Evolutionary conservation across 2,329 filamentous ascomycete species (phyloP), one percentile per base, ranked within the genome.

Genomic region (Penicillium sp.): DNA sequence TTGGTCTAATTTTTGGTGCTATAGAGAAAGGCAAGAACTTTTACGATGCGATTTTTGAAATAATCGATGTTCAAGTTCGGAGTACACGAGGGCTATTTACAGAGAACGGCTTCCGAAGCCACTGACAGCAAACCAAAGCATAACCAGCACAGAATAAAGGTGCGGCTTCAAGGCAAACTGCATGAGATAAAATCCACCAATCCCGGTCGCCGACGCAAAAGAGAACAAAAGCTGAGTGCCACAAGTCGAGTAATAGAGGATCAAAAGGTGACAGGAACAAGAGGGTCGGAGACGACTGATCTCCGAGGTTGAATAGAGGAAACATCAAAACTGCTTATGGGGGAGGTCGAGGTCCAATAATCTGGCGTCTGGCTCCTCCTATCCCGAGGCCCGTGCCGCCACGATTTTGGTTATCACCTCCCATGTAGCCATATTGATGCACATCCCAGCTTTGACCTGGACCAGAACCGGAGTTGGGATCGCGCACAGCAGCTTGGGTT

Each of bases 361-460:
- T 88, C 75, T 87, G 86, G 68, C 86, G 80, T 68, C 84, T 80
- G 1, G 78, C 78, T 37, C 84, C 85, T 16, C 85, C 84, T 72
- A 86, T 80, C 49, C 79, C 81, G 4, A 85, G 75, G 3, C 81
- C 79, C 42, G 75, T 72, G 4, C 82, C 84, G 25, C 79, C 79
- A 60, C 80, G 80, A 67, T 87, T 87, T 77, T 87, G 85, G 63
- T 78, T 85, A 68, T 88, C 86, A 2, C 86, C 86, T 5, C 86
- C 86, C 68, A 85, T 79, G 66, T 81, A 89, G 0, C 86, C 86
- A 73, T 88, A 88, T 73, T 88, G 86, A 70, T 88, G 84, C 8
- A 87, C 84, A 70, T 87, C 84, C 86, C 86, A 88, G 30, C 75
- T 75, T 61, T 80, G 74, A 14, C 80, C 78, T 1, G 80, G 83